Evolutionary conservation across 371 early-diverging fungal species (phyloP), one percentile per base, ranked within the genome.

Genomic region (Circinella minor): DNA sequence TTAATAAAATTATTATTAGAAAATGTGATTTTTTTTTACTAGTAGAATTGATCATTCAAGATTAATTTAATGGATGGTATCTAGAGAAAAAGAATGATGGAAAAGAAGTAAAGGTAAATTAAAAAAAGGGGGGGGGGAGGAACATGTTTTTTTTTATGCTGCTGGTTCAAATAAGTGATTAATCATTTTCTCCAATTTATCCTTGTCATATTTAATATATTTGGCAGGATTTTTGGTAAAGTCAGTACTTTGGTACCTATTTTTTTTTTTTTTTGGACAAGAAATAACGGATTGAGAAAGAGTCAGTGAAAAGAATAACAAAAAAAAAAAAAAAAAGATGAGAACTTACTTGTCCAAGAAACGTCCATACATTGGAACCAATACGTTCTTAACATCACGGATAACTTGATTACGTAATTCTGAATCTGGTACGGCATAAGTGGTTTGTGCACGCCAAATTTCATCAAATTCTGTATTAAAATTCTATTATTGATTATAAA

Each of bases 401-500:
- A 94, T 84, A 8, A 94, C 83, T 77, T 89, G 86, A 7, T 80
- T 78, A 36, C 93, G 85, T 47, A 96, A 76, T 62, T 94, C 95
- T 7, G 83, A 69, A 74, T 96, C 96, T n/a, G 94, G 93, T 27
- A 96, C 88, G 15, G 93, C 87, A 77, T 92, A 94, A 3, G 86
- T 81, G 67, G 89, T 91, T 71, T 94, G 95, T 1, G 85, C 80
- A 65, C 88, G 85, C 76, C 83, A 88, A 20, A 89, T 81, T 54
- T 92, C 92, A 49, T 96, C 96, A 74, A 96, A 92, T 66, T 92
- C 92, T 17, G 81, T 85, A 76, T 96, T 94, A 75, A 96, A 96
- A 71, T 85, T 90, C 84, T 81, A 74, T 4, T 14, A 14, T 55
- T 18, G 20, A 61, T 11, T 20, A 27, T 47, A 43, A n/a, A n/a